These are phyloP conservation scores for Xerocomus nothofagi DNA, from an alignment of 1,284 basidiomycete species.

Conservation along the genomic window DNA sequence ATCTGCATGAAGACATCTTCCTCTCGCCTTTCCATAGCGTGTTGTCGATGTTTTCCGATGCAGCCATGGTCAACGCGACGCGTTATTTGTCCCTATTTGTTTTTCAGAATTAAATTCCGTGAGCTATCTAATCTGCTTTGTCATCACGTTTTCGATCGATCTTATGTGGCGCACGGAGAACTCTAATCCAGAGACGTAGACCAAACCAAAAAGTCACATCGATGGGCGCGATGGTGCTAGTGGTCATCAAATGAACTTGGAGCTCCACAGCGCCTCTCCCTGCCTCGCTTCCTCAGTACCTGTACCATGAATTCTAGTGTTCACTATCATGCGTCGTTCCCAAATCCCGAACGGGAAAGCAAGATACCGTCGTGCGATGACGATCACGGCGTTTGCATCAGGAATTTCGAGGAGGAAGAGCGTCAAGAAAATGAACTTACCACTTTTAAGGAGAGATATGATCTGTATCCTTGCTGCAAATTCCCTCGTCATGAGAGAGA, in stretches of 20 bases:
- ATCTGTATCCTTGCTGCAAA: slow-evolving; percentile 52
- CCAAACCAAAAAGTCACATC: slow-evolving; percentile 1
- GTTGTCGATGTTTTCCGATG: background rate
- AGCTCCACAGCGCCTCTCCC: slow-evolving; percentile 50
- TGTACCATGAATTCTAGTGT: slow-evolving; percentile 45
- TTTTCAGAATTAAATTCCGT: slow-evolving; percentile 9
- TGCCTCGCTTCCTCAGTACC: slow-evolving; percentile 49
- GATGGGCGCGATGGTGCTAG: background rate
- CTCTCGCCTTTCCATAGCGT: slow-evolving; percentile 30
- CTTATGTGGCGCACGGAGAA: slow-evolving; percentile 2
- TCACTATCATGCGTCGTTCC: slow-evolving; percentile 36
- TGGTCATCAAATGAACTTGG: slow-evolving; percentile 42
- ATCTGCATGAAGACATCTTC: slow-evolving; percentile 49
- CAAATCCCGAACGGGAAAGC: slow-evolving; percentile 6
- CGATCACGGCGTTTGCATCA: slow-evolving; percentile 7
- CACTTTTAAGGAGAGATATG: slow-evolving; percentile 48
- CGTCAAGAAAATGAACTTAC: slow-evolving; percentile 32
- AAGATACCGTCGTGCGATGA: background rate
- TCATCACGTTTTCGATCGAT: slow-evolving; percentile 22
- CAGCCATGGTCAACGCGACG: slow-evolving; percentile 19
- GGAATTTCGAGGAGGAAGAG: background rate
- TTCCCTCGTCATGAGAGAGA: slow-evolving; percentile 48
- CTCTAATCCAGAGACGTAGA: slow-evolving; percentile 4
- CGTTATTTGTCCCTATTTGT: slow-evolving; percentile 29
- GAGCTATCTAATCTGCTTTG: slow-evolving; percentile 19